Conservation (phyloP, 768 basidiomycete species). For the Pluteus cervinus region DNA sequence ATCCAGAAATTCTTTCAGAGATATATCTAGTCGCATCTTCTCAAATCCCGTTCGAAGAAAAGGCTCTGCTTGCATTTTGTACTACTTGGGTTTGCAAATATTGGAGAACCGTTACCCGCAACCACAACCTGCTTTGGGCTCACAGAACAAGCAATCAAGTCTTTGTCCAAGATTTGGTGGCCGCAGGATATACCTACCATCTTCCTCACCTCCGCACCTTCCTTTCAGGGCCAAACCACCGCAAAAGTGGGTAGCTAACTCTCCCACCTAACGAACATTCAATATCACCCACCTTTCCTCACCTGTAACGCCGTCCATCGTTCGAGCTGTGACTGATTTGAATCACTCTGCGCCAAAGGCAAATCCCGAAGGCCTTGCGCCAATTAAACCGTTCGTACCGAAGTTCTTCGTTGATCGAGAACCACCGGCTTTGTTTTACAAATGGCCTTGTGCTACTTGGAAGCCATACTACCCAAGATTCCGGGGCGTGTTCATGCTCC, state of each 20-base stretch:
- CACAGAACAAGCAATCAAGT: conserved; percentile 81
- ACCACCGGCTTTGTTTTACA: conserved; percentile 81
- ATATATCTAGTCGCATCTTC: too few species aligned
- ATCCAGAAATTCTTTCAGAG: too few species aligned
- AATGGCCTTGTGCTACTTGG: conserved; percentile 82
- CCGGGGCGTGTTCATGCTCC: conserved; percentile 56
- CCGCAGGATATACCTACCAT: conserved; percentile 65
- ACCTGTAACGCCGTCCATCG: conserved; percentile 5
- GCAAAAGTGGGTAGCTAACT: conserved; percentile 16
- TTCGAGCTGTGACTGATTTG: conserved; percentile 13
- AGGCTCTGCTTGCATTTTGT: too few species aligned
- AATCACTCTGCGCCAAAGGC: conserved; percentile 6
- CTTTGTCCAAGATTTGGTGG: conserved; percentile 73
- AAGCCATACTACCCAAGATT: conserved; percentile 66
- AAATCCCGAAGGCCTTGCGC: conserved; percentile 35
- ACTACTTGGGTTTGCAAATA: too few species aligned
- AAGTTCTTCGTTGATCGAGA: conserved; percentile 79
- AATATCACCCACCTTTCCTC: conserved; percentile 44
- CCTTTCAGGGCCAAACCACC: conserved; percentile 20
- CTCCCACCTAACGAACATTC: conserved; percentile 26
- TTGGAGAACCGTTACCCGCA: too few species aligned
- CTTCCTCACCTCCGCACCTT: conserved; percentile 29
- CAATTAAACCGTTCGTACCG: conserved; percentile 75
- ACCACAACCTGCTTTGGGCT: too few species aligned
- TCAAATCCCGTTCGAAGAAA: too few species aligned